phyloP scores from a whole-genome alignment of 495 filamentous ascomycete genomes.

The Tuber umbilicatum region DNA sequence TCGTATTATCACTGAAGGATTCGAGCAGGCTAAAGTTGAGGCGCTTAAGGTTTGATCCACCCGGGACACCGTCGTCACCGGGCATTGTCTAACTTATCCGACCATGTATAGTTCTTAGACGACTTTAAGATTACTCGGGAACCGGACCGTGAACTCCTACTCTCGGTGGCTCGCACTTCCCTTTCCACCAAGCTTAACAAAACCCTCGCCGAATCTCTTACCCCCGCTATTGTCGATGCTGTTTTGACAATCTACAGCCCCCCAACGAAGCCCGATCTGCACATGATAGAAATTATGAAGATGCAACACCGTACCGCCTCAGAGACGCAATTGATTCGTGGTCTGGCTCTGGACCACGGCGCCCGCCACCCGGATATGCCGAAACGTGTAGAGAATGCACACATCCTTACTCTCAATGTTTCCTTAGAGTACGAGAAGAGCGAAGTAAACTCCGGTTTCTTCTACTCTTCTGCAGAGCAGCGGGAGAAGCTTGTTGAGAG shows the following conservation, averaged over 20 bases:
- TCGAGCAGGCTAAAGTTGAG: conserved; percentile 92
- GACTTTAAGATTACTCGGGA: conserved; percentile 79
- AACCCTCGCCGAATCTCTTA: conserved; percentile 81
- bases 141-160: conserved; percentile 85
- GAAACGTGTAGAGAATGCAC: conserved; percentile 88
- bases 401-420: conserved; percentile 91
- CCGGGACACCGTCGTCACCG: not conserved
- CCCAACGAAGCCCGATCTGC: conserved; percentile 86
- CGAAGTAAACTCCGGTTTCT: conserved; percentile 98
- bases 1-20: conserved; percentile 93
- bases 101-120: conserved; percentile 69
- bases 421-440: conserved; percentile 98
- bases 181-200: conserved; percentile 89
- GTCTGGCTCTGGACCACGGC: conserved; percentile 89
- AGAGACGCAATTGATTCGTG: conserved; percentile 91
- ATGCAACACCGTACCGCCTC: conserved; percentile 97
- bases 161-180: conserved; percentile 90
- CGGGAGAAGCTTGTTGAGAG: conserved; percentile 96
- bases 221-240: conserved; percentile 88
- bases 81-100: conserved; percentile 23
- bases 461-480: conserved; percentile 95
- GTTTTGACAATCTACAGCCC: conserved; percentile 87
- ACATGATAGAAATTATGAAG: conserved; percentile 99
- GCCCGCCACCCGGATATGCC: conserved; percentile 98
- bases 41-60: conserved; percentile 63